Base-by-base conservation (phyloP, 371 early-diverging fungal species). In the Mucor lusitanicus region DNA sequence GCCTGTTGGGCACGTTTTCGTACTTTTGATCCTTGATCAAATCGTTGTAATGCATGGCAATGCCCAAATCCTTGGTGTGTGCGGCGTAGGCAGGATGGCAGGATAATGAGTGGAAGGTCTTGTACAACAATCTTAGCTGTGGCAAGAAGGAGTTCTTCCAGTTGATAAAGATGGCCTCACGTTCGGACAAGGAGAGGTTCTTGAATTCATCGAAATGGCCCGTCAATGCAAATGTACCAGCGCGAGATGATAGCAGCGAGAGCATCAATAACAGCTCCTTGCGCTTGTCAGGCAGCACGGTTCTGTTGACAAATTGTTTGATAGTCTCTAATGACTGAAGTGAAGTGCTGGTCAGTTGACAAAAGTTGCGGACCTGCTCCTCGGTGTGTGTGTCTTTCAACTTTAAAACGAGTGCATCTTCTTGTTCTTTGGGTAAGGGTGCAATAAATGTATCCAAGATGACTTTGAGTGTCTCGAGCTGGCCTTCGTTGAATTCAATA, bases 161-260 rank as follows among this genome's bases (percentile, higher is more conserved):
- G 2, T 70, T 66, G 6, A 70, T 37, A 12, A 90, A 32, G 8
- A 82, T 81, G 54, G 74, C 70, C 39, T 83, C 83, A 13, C 88
- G 78, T 23, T 89, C 85, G 35, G 75, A 73, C 3, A 73, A 66
- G 1, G 85, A 53, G 9, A 89, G 68, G 1, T 83, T 69, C 6
- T 80, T 71, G 68, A 88, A 89, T 8, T 81, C 80, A 27, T 59
- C 64, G 46, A 77, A 78, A 11, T 79, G 73, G 32, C 89, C 89
- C 17, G 87, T 85, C 21, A 91, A 65, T 6, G 84, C 80, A 59
- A 85, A 77, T 1, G 87, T 81, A 56, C 90, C 91, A 13, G 83
- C 67, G 32, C 80, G 73, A 12, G 72, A 76, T 39, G 78, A 72
- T 3, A 83, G 69, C 15, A 78, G 15, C 6, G 74, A 68, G 21